Percentiles rank a stretch among this genome's conserved stretches.
Evolutionary conservation across 768 basidiomycete species (phyloP).

Genomic region (Rhizopogon vinicolor): DNA sequence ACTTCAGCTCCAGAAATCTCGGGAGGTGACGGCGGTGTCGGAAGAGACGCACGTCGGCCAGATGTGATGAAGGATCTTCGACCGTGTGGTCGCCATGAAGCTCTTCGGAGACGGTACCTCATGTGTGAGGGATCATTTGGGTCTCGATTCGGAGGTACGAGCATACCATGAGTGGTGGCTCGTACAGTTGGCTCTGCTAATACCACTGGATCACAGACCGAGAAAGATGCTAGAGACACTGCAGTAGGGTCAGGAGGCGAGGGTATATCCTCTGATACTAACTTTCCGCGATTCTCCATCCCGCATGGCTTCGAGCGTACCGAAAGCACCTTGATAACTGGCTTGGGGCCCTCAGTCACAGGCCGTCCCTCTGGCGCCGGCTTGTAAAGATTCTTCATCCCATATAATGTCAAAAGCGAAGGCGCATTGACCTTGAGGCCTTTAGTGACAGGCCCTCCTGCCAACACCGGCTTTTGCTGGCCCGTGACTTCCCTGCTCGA

Average conservation of each 20-base stretch:
- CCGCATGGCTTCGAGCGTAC: not conserved
- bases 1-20: constrained; percentile 36
- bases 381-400: not conserved
- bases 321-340: not conserved
- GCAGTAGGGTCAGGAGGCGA: constrained; percentile 5
- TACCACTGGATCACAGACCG: not conserved
- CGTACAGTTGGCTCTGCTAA: not conserved
- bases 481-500: not conserved
- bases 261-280: not conserved
- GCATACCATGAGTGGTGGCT: not conserved
- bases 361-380: not conserved
- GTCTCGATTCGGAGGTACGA: not conserved
- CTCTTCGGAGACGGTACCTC: constrained; percentile 32
- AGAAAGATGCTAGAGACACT: constrained; percentile 5
- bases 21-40: constrained; percentile 56
- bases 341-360: no score
- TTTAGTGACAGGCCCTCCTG: not conserved
- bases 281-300: not conserved
- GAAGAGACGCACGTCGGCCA: constrained; percentile 65
- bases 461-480: constrained; percentile 1
- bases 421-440: not conserved
- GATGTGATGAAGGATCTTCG: constrained; percentile 49
- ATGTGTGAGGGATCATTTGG: not conserved
- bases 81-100: constrained; percentile 36
- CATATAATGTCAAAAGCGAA: no score